Conservation (phyloP, 2,329 filamentous ascomycete species). For the Diaporthe caulivora region DNA sequence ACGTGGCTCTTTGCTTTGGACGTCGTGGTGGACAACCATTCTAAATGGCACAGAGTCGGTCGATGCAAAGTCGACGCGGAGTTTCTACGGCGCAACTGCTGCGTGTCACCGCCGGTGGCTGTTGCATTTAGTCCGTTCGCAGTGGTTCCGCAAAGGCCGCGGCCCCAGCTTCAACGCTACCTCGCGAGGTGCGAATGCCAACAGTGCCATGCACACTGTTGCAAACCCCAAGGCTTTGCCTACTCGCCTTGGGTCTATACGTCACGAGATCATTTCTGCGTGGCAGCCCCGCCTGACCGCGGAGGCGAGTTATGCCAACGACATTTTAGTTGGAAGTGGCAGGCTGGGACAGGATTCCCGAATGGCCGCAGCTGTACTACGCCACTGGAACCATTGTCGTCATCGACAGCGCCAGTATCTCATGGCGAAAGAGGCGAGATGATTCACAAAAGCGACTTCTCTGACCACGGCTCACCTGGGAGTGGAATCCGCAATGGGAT, state of each 20-base stretch:
- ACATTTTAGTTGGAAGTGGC: not conserved
- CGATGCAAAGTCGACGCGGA: not conserved
- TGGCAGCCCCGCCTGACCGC: not conserved
- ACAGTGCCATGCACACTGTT: slow-evolving; percentile 10
- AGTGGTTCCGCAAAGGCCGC: slow-evolving; percentile 4
- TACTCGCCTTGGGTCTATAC: not conserved
- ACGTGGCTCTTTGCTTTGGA: not conserved
- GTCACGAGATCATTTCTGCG: not conserved
- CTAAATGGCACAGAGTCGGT: not conserved
- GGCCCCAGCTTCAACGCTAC: slow-evolving; percentile 10
- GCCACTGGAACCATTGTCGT: no score
- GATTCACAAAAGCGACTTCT: not conserved
- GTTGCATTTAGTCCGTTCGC: slow-evolving; percentile 29
- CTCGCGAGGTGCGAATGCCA: slow-evolving; percentile 3
- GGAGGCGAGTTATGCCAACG: not conserved
- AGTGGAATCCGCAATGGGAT: not conserved
- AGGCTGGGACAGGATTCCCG: not conserved
- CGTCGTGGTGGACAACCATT: not conserved
- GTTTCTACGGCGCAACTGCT: slow-evolving; percentile 16
- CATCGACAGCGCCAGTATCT: not conserved
- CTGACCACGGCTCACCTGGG: not conserved
- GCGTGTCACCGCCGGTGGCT: slow-evolving; percentile 2
- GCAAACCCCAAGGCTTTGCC: not conserved
- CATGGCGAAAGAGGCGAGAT: not conserved
- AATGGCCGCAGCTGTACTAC: not conserved